Evolutionary conservation across 176 grass and related monocot genomes (phyloP), one percentile per base, ranked within the genome.

Genomic region (Phoenix dactylifera): DNA sequence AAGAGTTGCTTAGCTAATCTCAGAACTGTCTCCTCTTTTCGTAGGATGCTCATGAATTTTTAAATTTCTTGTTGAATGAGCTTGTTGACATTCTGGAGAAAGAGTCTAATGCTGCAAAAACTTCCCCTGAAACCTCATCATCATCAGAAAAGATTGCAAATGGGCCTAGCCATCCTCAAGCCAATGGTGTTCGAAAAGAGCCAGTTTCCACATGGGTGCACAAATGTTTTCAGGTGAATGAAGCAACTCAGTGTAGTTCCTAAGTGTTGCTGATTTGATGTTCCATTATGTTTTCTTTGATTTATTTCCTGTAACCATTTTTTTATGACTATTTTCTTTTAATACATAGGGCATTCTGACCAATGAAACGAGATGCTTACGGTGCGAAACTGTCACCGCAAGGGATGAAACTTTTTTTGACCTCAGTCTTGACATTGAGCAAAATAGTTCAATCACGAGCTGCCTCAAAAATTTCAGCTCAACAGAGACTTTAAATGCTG

Each of bases 11-110:
- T 44, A 49, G 14, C 68, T 52, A 48, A 77, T 35, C 24, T 30
- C 62, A 18, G 54, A 65, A 57, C 66, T 49, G 58, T 16, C 24
- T 63, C 24, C 17, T 79, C 49, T 62, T 63, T 63, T 52, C 56
- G 26, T 30, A 73, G 70, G 70, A 73, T 55, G 70, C 70, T 63
- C 70, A 73, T 73, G 70, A 73, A 22, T 73, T 73, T 73, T 73
- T 73, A 51, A 73, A 73, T 26, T 73, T 63, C 50, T 25, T 73
- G 50, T 20, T 73, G 59, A 73, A 73, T 73, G 70, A 73, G 59
- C 70, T 73, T 63, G 70, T 55, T 16, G 70, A 73, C 63, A 73
- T 55, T 25, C 70, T 73, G 62, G 59, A 73, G 54, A 73, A 73
- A 64, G 70, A 73, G 28, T 39, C 51, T 14, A 63, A 63, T 55